phyloP scores from a whole-genome alignment of 768 basidiomycete species.

The Suillus sp. region DNA sequence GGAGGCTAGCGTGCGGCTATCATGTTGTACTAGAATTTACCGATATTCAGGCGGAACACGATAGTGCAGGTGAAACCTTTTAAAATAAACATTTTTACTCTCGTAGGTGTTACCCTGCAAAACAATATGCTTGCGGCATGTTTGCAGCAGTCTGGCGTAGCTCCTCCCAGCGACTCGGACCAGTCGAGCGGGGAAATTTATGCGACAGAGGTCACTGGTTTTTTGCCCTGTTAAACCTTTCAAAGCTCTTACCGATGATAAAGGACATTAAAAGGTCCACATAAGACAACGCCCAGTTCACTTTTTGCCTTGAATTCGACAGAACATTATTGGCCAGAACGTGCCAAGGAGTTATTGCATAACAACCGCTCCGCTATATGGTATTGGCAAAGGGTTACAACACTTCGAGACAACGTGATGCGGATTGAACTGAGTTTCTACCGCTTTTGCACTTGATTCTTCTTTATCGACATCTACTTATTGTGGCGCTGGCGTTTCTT shows the following conservation, averaged over 20 bases:
- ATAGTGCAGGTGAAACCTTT: neutral
- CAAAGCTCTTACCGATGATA: neutral
- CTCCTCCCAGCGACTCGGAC: neutral
- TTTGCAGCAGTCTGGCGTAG: neutral
- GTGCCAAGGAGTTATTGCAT: neutral
- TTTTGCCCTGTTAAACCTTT: neutral
- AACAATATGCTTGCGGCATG: conserved; percentile 1
- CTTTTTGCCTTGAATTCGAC: neutral
- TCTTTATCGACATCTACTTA: neutral
- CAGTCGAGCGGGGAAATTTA: neutral
- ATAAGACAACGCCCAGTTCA: neutral
- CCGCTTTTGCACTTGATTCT: neutral
- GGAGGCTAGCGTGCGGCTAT: conserved; percentile 1
- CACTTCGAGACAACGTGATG: neutral
- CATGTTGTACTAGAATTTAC: neutral
- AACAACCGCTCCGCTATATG: neutral
- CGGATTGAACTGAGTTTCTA: neutral
- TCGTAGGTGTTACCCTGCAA: neutral
- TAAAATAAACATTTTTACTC: neutral
- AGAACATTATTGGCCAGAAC: neutral
- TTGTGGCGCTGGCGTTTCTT: neutral
- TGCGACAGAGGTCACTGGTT: neutral
- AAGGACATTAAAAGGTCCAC: neutral
- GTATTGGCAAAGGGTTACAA: neutral
- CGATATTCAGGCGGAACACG: neutral